Evolutionary conservation across 495 filamentous ascomycete genomes (phyloP), one percentile per base, ranked within the genome.

Genomic region (Apiosordaria backusii): DNA sequence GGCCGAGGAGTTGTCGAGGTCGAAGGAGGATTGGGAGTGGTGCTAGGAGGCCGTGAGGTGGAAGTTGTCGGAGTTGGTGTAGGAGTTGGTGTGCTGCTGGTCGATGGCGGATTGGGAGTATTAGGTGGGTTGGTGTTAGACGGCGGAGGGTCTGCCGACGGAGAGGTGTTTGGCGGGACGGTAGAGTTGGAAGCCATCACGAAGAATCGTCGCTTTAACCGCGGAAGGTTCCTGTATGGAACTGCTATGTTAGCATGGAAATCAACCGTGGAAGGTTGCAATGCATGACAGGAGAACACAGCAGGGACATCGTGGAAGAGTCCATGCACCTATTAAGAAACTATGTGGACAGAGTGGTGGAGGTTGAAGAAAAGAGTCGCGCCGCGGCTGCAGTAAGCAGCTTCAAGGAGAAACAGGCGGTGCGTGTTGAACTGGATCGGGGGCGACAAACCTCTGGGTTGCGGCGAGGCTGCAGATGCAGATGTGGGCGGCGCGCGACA

Each of bases 131-230:
- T 60, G 18, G 21, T 4, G 10, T 65, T 16, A 65, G 60, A 57
- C 5, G 73, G 66, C 16, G 60, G 25, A 60, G 58, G 26, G 4
- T 35, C 26, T 13, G 25, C 18, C 4, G 59, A 10, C 24, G 57
- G 16, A 22, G 57, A n/a, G 35, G 35, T 35, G 27, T 21, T 23
- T 63, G 64, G 57, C 50, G 65, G 73, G 35, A 7, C 27, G 55
- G 27, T 79, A 70, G 79, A 80, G 66, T 65, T 71, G 68, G 80
- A 82, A 50, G 80, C 77, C 82, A 84, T 84, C 67, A 72, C 74
- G 74, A 82, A 80, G 40, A 71, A 68, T 55, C 74, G 75, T 63
- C 72, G 75, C 68, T 66, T 72, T 61, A 76, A 66, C 70, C 75
- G 70, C 57, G 76, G 77, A 57, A 71, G 68, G 61, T 72, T 65